Percentiles rank a stretch among this genome's conserved stretches.
Evolutionary conservation across 1,284 basidiomycete species (phyloP).

Genomic region (Anthracocystis walkeri): DNA sequence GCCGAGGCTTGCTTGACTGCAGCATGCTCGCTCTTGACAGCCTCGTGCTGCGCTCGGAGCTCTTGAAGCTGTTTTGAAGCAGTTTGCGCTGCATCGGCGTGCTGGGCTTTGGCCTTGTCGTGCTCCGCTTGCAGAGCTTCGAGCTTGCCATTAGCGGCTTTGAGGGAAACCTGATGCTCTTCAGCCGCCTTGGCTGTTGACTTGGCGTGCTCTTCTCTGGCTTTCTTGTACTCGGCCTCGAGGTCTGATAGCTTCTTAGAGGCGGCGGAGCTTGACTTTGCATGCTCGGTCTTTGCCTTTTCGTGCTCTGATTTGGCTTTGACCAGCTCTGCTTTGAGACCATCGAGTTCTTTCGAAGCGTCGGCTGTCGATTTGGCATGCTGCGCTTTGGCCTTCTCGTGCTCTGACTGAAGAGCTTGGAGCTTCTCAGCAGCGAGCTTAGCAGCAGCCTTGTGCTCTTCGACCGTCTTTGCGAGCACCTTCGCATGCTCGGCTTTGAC

Average conservation of each 20-base stretch:
- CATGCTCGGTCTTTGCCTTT: constrained; percentile 15
- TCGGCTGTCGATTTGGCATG: constrained; percentile 13
- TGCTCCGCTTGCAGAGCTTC: constrained; percentile 23
- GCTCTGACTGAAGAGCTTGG: constrained; percentile 17
- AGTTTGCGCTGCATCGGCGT: constrained; percentile 3
- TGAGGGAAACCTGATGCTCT: constrained; percentile 13
- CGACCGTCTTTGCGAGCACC: constrained; percentile 1
- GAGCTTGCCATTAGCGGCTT: constrained; percentile 6
- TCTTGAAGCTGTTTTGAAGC: constrained; percentile 18
- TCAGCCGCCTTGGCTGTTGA: constrained; percentile 8
- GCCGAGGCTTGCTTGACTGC: constrained; percentile 2
- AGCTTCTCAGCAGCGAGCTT: constrained; percentile 7
- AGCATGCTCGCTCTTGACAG: constrained; percentile 14
- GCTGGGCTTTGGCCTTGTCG: constrained; percentile 5
- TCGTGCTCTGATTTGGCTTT: constrained; percentile 13
- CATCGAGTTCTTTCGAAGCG: constrained; percentile 13
- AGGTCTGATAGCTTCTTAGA: constrained; percentile 13
- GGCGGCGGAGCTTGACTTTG: neutral
- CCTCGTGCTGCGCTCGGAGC: constrained; percentile 9
- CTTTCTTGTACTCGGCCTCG: constrained; percentile 19
- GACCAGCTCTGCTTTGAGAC: constrained; percentile 7
- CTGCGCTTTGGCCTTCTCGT: constrained; percentile 24
- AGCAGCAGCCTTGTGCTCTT: constrained; percentile 20
- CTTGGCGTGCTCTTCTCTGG: constrained; percentile 12
- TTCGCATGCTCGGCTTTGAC: constrained; percentile 14